Evolutionary conservation across 2,329 filamentous ascomycete genomes (phyloP).

Genomic region (Pseudomassariella vexata): DNA sequence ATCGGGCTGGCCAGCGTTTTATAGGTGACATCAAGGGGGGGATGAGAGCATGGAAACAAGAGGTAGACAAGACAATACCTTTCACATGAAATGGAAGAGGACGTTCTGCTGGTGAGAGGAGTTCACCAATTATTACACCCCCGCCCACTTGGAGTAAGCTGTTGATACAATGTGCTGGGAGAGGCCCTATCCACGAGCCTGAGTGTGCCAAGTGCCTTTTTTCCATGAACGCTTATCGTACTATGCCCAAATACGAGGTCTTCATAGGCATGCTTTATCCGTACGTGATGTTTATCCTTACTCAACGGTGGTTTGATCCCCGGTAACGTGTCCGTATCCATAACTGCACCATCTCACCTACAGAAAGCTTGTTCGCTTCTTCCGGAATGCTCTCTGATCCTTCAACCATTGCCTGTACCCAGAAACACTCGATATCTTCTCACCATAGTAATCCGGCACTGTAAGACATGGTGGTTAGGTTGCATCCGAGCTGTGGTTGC

Average conservation of each 20-base stretch:
- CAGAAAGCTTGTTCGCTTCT: conserved; percentile 68
- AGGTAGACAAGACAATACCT: conserved; percentile 55
- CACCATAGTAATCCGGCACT: conserved; percentile 96
- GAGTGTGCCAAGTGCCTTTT: too few species aligned
- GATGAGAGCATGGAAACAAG: conserved; percentile 64
- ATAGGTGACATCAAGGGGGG: conserved; percentile 70
- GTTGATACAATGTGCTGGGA: conserved; percentile 7
- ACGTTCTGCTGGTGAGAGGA: conserved; percentile 3
- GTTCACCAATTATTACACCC: conserved; percentile 3
- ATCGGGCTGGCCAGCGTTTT: conserved; percentile 44
- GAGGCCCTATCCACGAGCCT: conserved; percentile 4
- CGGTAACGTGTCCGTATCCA: too few species aligned
- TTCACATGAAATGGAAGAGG: conserved; percentile 35
- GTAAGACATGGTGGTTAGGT: neutral
- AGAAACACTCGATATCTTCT: conserved; percentile 91
- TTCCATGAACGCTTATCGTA: too few species aligned
- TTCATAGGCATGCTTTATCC: too few species aligned
- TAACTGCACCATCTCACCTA: conserved; percentile 26
- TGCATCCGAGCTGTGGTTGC: neutral
- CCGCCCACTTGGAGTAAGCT: too few species aligned
- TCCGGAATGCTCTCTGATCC: conserved; percentile 95
- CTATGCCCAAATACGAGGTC: too few species aligned
- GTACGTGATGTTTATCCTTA: too few species aligned
- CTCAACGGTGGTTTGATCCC: too few species aligned
- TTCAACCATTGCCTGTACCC: conserved; percentile 95